Evolutionary conservation across 2,329 filamentous ascomycete genomes (phyloP), one percentile per base, ranked within the genome.

Genomic region (Ophiocordyceps sinensis): DNA sequence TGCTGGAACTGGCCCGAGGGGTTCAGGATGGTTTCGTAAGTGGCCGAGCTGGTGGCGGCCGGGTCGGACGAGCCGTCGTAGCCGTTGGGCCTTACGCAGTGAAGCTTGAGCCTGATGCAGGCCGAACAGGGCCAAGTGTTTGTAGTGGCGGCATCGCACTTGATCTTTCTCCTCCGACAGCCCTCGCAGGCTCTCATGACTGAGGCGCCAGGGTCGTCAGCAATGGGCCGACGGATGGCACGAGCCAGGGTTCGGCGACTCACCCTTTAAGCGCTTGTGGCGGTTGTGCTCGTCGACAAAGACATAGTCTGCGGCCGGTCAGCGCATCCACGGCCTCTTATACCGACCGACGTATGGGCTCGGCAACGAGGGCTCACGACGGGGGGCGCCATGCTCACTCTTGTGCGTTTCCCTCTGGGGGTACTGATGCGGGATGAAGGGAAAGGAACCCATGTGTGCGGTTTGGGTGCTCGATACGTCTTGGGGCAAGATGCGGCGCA

Each of bases 221-320:
- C 8, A 10, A 14, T 3, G 9, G 9, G 10, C n/a, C n/a, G n/a
- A n/a, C n/a, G n/a, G n/a, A n/a, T 14, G 14, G 14, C 31, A 9
- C 28, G 7, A 3, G 5, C 21, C n/a, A 13, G 5, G n/a, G 10
- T 10, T n/a, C 11, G 14, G n/a, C 21, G 29, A 31, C 42, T 51
- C 75, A 91, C 86, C 86, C 73, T 96, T 96, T 47, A 96, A 68
- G 53, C 89, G 78, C 65, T 96, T 96, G 64, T 96, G 91, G 48
- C 91, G 82, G 67, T 96, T 96, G 63, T 96, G 91, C 62, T 96
- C 89, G 62, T 96, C 89, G 43, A 96, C 91, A 58, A 96, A 96
- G 53, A 96, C 91, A 83, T 95, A 96, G 61, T 95, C 88, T 94
- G 41, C 28, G 50, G 43, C 51, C 49, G 42, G 28, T n/a, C 9